Base-by-base conservation (phyloP, 1,139 yeast species). In the Pichia sp. region DNA sequence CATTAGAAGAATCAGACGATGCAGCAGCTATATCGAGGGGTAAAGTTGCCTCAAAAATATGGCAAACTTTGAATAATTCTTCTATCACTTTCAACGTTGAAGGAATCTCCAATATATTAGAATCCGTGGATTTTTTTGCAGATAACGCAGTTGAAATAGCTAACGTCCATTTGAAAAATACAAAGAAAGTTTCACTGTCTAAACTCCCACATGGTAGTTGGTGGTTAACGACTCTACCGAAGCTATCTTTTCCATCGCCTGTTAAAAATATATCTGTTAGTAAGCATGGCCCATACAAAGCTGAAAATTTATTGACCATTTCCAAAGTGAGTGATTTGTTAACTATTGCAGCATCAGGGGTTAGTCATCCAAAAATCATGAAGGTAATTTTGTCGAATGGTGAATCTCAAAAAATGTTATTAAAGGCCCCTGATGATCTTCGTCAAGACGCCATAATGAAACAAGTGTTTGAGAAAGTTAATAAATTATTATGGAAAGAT, bases 371-470 rank as follows among this genome's bases (percentile, higher is more conserved):
- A 0, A 90, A 90, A 60, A 83, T 92, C 41, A 70, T 81, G 40
- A 73, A 68, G 1, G 67, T 86, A 43, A 48, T 47, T 0, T 64
- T 82, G 22, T 69, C 79, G 0, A 74, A 78, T 57, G 97, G 97
- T 0, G 54, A 62, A 0, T 57, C 51, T 0, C 82, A 77, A 48
- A 76, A 69, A 46, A 72, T 82, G 58, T 67, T 92, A 23, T 68
- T 89, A 54, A 94, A 94, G 58, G 86, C 87, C 29, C 76, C 87
- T 6, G 98, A 94, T 64, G 98, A 94, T 63, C 66, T 92, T 45
- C 69, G 98, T 45, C 98, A 94, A 63, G 99, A 94, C 64, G 86
- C 95, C 0, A 87, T 92, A 50, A 94, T 94, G 98, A 95, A 90
- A 60, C 98, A 92, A 60, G 97, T 92, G 1, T 94, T 94, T 62